phyloP scores from a whole-genome alignment of 148 eudicot species.

The Fallopia convolvulus region DNA sequence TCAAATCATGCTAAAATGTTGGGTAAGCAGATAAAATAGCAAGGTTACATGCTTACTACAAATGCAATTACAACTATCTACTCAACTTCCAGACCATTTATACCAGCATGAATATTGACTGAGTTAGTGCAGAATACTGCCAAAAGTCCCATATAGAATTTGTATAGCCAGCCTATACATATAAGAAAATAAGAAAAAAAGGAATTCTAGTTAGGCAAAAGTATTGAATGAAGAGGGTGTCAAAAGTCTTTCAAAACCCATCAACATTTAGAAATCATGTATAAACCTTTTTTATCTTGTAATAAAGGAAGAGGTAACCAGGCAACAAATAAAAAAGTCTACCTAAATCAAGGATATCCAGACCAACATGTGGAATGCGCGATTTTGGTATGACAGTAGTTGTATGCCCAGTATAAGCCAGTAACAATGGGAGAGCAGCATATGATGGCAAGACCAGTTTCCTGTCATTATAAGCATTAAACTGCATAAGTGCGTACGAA shows the following conservation, averaged over 20 bases:
- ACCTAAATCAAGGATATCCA: conserved; percentile 84
- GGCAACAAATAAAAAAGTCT: background rate
- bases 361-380: conserved; percentile 60
- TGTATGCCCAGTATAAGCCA: conserved; percentile 99
- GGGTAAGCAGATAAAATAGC: background rate
- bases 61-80: conserved; percentile 83
- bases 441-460: conserved; percentile 79
- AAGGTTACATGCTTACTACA: conserved; percentile 58
- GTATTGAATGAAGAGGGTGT: background rate
- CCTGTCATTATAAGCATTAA: conserved; percentile 30
- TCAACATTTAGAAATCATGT: background rate
- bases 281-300: background rate
- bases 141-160: conserved; percentile 88
- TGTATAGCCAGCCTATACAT: conserved; percentile 71
- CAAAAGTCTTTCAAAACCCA: background rate
- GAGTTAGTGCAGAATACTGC: conserved; percentile 95
- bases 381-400: conserved; percentile 89
- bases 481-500: background rate
- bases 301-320: background rate
- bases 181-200: background rate
- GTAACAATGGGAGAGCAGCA: conserved; percentile 88
- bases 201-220: background rate
- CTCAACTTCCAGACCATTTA: conserved; percentile 98
- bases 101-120: conserved; percentile 94
- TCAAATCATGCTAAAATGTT: conserved; percentile 14